phyloP scores from a whole-genome alignment of 2,329 filamentous ascomycete species.

The Purpureocillium lavendulum region DNA sequence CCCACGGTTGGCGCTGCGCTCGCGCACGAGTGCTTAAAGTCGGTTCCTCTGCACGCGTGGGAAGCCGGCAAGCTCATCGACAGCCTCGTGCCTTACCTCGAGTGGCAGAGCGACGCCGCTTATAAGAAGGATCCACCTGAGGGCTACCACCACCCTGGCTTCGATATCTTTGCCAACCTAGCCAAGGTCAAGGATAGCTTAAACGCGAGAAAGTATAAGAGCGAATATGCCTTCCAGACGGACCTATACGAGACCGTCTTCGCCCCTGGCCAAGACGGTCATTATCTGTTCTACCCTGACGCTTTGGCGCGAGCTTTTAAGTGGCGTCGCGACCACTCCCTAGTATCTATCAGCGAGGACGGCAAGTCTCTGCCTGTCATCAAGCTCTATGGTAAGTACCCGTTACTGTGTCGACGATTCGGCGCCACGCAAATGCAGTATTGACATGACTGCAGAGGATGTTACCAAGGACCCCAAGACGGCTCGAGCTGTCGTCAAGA shows the following conservation, averaged over 20 bases:
- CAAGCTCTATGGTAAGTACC: slow-evolving; percentile 13
- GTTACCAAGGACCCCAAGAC: slow-evolving; percentile 10
- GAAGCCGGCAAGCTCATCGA: slow-evolving; percentile 25
- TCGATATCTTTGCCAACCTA: slow-evolving; percentile 38
- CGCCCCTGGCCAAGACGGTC: slow-evolving; percentile 52
- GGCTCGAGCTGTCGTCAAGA: slow-evolving; percentile 13
- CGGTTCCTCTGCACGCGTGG: slow-evolving; percentile 27
- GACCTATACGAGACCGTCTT: slow-evolving; percentile 43
- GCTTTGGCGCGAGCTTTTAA: slow-evolving; percentile 6
- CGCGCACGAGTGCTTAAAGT: slow-evolving; percentile 28
- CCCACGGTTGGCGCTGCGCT: slow-evolving; percentile 23
- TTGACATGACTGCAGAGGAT: slow-evolving; percentile 7
- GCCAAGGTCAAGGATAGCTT: slow-evolving; percentile 35
- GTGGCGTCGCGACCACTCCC: slow-evolving; percentile 14
- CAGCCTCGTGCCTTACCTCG: slow-evolving; percentile 30
- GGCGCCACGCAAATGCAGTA: too few relatives aligned
- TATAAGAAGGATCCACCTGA: slow-evolving; percentile 43
- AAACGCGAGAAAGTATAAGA: slow-evolving; percentile 31
- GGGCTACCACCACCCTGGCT: slow-evolving; percentile 37
- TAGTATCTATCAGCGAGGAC: slow-evolving; percentile 32
- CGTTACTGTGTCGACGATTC: too few relatives aligned
- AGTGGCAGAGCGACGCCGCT: slow-evolving; percentile 39
- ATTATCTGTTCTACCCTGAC: slow-evolving; percentile 33
- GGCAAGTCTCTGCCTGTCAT: slow-evolving; percentile 11
- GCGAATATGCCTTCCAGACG: slow-evolving; percentile 46